Evolutionary conservation across 306 rosid species (phyloP).

Genomic region (Cicer arietinum): DNA sequence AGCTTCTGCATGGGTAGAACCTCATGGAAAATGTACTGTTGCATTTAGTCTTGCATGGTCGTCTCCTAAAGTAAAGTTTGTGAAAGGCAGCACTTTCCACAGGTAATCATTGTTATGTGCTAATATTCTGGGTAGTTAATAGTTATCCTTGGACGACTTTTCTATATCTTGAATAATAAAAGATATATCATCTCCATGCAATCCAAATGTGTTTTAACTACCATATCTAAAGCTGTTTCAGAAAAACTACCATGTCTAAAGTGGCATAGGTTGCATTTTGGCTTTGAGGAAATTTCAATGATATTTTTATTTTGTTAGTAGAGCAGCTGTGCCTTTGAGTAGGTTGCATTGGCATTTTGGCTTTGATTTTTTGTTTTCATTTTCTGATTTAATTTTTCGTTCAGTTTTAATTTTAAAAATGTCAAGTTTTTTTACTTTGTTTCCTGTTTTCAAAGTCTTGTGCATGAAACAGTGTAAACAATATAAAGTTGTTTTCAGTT

Average conservation of each 20-base stretch:
- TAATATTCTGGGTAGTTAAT: conserved; percentile 25
- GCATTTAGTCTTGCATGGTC: conserved; percentile 97
- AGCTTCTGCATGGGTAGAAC: conserved; percentile 98
- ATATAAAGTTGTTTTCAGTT: background rate
- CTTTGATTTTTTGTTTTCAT: background rate
- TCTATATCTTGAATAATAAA: conserved; percentile 28
- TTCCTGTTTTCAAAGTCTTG: conserved; percentile 7
- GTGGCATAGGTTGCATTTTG: conserved; percentile 37
- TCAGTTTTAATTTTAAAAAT: background rate
- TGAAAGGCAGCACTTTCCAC: conserved; percentile 80
- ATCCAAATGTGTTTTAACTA: conserved; percentile 23
- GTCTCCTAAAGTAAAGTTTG: conserved; percentile 93
- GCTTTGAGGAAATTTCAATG: background rate
- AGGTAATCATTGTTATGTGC: conserved; percentile 61
- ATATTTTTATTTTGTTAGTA: conserved; percentile 13
- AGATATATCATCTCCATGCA: conserved; percentile 25
- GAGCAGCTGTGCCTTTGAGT: conserved; percentile 25
- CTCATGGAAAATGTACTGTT: conserved; percentile 96
- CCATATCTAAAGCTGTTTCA: background rate
- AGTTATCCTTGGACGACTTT: conserved; percentile 27
- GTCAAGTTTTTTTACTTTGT: background rate
- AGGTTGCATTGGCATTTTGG: background rate
- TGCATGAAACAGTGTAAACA: background rate
- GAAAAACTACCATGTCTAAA: background rate
- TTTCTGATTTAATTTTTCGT: background rate